Evolutionary conservation across 1,284 basidiomycete species (phyloP).

Genomic region (Puccinia novopanici): DNA sequence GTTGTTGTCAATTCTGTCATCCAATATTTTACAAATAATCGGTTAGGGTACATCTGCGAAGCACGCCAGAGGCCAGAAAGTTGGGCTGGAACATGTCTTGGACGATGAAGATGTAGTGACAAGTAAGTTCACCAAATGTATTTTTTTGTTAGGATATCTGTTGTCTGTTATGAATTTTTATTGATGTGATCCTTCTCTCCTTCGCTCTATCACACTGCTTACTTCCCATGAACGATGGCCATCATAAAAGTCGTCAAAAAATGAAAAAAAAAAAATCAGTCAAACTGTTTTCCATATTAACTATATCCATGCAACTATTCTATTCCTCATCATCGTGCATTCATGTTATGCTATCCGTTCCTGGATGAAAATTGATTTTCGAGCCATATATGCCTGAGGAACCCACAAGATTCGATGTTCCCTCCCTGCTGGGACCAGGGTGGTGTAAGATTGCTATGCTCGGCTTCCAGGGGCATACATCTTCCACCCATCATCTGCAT

Average conservation of each 20-base stretch:
- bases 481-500: too few relatives aligned
- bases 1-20: conserved; percentile 46
- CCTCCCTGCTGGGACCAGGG: too few relatives aligned
- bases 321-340: background rate
- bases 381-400: too few relatives aligned
- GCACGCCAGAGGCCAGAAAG: conserved; percentile 93
- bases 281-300: background rate
- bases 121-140: conserved; percentile 21
- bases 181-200: background rate
- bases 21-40: conserved; percentile 64
- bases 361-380: background rate
- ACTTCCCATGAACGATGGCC: background rate
- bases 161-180: background rate
- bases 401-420: too few relatives aligned
- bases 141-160: background rate
- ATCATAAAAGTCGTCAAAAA: background rate
- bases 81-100: conserved; percentile 70
- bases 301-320: background rate
- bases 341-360: background rate
- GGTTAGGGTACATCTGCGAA: conserved; percentile 95
- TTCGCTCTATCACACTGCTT: background rate
- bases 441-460: too few relatives aligned
- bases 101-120: conserved; percentile 52
- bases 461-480: too few relatives aligned
- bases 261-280: background rate